Conservation (phyloP, 257 asterid species). For the Plantago elongata region DNA sequence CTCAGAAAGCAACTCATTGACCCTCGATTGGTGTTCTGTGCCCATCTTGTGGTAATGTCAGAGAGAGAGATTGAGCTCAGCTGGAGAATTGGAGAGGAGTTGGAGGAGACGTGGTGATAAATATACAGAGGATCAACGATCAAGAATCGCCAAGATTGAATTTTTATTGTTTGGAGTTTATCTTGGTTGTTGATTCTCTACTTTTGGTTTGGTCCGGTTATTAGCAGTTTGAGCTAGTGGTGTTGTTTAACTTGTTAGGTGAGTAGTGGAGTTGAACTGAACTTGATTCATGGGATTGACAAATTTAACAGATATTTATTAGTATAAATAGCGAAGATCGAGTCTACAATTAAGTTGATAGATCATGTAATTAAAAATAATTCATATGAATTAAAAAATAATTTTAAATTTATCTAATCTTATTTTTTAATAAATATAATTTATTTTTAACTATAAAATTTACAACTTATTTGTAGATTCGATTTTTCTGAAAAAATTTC, state of each 20-base stretch:
- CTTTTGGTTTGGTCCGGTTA: conserved; percentile 7
- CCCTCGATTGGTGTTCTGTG: conserved; percentile 33
- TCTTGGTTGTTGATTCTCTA: background rate
- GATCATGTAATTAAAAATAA: no score
- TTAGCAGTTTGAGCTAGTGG: conserved; percentile 1
- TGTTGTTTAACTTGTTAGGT: conserved; percentile 23
- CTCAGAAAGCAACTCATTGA: conserved; percentile 55
- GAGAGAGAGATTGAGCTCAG: background rate
- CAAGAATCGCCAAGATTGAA: background rate
- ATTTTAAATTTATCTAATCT: no score
- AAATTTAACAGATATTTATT: no score
- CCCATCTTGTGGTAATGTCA: conserved; percentile 39
- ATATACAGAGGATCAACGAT: background rate
- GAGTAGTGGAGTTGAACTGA: background rate
- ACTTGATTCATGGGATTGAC: no score
- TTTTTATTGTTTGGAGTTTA: background rate
- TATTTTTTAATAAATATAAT: no score
- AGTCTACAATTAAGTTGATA: no score
- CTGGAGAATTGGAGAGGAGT: background rate
- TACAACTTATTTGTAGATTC: no score
- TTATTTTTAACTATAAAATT: no score
- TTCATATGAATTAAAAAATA: no score
- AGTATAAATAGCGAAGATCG: no score
- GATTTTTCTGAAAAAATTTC: no score
- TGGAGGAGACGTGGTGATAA: background rate